Base-by-base conservation (phyloP, 371 early-diverging fungal genomes). In the Coemansia sp. region DNA sequence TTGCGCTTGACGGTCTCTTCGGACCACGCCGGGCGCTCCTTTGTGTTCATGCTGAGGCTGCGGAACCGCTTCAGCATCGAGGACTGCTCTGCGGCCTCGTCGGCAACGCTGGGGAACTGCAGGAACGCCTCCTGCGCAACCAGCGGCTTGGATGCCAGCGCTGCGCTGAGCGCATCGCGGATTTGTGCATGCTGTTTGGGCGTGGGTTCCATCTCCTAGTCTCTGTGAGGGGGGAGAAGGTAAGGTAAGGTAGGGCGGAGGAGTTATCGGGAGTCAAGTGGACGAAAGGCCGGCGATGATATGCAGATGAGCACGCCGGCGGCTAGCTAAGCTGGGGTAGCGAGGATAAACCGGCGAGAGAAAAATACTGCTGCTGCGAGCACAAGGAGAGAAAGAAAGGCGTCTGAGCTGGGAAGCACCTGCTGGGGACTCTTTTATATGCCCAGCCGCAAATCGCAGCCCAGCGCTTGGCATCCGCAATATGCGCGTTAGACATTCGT, bases 1-100 rank as follows among this genome's bases (percentile, higher is more conserved):
- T 79, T 74, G 75, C 75, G 75, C 63, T 65, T 74, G 57, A 74
- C 71, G 9, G 75, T 65, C 34, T 74, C 75, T 39, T 70, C 75
- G 31, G 70, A 59, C 75, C 75, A 74, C 26, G 75, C 75, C 5
- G 65, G 9, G 52, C 59, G 75, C 63, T 74, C 75, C 59, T 62
- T 74, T 45, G 70, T 65, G 66, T 45, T 70, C 57, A 74, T 62
- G 59, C 75, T 74, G 42, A 74, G 66, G 36, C 75, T 74, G 63
- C 75, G 75, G 57, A 74, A 74, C 63, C 75, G 41, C 47, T 42
- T 54, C 35, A 70, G 39, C 60, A 62, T 41, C 58, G 68, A 73
- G 35, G 20, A 49, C 58, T 65, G 62, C 59, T 65, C 70, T 26
- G 51, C 70, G 14, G 41, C 32, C 30, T 70, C 70, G 34, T 74